phyloP scores from a whole-genome alignment of 148 eudicot species.

The Persicaria maculosa region DNA sequence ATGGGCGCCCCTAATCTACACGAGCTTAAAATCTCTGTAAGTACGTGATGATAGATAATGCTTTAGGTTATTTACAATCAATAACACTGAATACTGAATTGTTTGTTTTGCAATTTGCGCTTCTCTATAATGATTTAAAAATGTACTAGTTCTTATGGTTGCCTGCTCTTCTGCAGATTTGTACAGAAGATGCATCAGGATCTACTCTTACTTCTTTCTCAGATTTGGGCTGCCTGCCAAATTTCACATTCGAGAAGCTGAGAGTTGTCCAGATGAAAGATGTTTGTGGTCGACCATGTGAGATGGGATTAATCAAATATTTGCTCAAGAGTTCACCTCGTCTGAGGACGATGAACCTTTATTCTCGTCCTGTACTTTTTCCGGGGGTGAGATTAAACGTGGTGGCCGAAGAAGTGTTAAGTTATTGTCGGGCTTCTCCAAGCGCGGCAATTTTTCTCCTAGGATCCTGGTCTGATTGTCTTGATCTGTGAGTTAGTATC shows the following conservation, averaged over 20 bases:
- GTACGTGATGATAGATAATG: too few relatives aligned
- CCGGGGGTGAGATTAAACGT: too few relatives aligned
- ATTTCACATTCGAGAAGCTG: constrained; percentile 45
- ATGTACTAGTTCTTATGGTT: background rate
- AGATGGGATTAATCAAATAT: constrained; percentile 64
- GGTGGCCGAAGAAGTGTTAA: too few relatives aligned
- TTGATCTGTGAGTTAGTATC: too few relatives aligned
- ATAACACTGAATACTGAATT: background rate
- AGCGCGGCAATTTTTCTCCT: too few relatives aligned
- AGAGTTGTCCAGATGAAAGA: background rate
- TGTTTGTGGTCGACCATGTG: constrained; percentile 33
- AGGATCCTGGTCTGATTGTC: too few relatives aligned
- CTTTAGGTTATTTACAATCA: background rate
- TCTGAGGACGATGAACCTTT: constrained; percentile 38
- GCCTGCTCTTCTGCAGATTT: background rate
- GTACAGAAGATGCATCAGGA: constrained; percentile 28
- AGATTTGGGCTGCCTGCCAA: constrained; percentile 26
- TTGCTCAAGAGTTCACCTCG: constrained; percentile 53
- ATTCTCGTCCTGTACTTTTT: too few relatives aligned
- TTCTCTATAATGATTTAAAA: too few relatives aligned
- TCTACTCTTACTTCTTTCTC: constrained; percentile 37
- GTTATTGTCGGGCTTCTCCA: too few relatives aligned
- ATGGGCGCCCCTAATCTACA: constrained; percentile 40
- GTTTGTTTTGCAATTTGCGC: background rate
- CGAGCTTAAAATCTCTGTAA: too few relatives aligned